Percentiles rank a stretch among this genome's conserved stretches.
phyloP scores from a whole-genome alignment of 106 monocot genomes.

The Triglochin maritima region DNA sequence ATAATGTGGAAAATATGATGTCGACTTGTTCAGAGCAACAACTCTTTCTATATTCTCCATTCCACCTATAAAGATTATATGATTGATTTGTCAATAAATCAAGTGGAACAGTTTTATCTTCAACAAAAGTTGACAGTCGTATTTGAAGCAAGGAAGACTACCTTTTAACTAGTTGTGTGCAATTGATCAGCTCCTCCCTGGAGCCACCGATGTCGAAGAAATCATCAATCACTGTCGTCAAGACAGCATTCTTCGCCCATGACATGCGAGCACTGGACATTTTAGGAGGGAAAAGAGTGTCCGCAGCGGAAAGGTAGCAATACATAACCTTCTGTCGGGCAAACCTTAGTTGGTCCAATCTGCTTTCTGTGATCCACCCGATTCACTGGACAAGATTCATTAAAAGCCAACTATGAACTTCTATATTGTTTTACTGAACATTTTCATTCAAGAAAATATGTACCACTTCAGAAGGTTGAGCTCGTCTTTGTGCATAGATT shows the following conservation, averaged over 20 bases:
- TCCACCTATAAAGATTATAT: constrained; percentile 36
- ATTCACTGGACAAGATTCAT: constrained; percentile 2
- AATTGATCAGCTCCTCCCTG: constrained; percentile 42
- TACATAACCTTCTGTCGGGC: constrained; percentile 43
- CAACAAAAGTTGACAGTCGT: background rate
- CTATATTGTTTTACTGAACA: background rate
- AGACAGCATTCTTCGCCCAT: constrained; percentile 76
- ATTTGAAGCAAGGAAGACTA: constrained; percentile 18
- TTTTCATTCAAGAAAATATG: background rate
- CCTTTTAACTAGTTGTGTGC: constrained; percentile 53
- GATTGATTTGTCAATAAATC: background rate
- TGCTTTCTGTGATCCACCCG: constrained; percentile 79
- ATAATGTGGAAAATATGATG: constrained; percentile 57
- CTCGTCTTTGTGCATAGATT: constrained; percentile 48
- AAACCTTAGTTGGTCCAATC: constrained; percentile 68
- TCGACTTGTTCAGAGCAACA: constrained; percentile 55
- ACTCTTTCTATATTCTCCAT: constrained; percentile 27
- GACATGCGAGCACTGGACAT: constrained; percentile 24
- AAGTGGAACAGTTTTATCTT: background rate
- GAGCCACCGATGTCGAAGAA: constrained; percentile 93
- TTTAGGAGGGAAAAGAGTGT: constrained; percentile 10
- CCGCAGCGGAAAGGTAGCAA: constrained; percentile 21
- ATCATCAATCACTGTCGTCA: constrained; percentile 84
- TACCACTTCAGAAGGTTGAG: constrained; percentile 63
- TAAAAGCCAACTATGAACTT: background rate